Evolutionary conservation across 2,329 filamentous ascomycete species (phyloP).

Genomic region (Ophiostoma australiae): DNA sequence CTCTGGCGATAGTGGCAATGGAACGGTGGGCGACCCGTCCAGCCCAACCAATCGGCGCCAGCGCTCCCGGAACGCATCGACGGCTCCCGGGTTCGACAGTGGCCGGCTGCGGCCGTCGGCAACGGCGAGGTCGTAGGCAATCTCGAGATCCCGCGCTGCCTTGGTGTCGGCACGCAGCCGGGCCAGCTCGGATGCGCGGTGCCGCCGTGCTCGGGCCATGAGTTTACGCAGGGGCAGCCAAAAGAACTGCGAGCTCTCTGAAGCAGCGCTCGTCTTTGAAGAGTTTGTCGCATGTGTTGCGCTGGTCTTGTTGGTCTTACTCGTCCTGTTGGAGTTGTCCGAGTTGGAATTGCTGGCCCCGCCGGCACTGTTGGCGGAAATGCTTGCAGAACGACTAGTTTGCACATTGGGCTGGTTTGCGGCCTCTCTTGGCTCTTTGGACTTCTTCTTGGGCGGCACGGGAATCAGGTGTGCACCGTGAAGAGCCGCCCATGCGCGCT

Average conservation of each 20-base stretch:
- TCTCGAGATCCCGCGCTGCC: constrained; percentile 32
- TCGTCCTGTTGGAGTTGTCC: constrained; percentile 9
- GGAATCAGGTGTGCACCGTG: constrained; percentile 44
- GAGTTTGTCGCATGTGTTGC: neutral
- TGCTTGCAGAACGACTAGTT: neutral
- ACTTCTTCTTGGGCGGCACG: constrained; percentile 7
- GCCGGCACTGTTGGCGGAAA: neutral
- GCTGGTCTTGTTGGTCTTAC: constrained; percentile 25
- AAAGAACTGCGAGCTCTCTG: constrained; percentile 31
- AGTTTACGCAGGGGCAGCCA: constrained; percentile 42
- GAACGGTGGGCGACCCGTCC: neutral
- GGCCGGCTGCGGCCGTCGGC: constrained; percentile 33
- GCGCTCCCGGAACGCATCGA: constrained; percentile 32
- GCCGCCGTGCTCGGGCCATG: constrained; percentile 37
- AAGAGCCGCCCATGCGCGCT: constrained; percentile 46
- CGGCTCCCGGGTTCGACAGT: constrained; percentile 27
- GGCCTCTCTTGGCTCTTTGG: neutral
- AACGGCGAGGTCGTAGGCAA: constrained; percentile 30
- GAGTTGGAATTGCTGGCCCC: constrained; percentile 26
- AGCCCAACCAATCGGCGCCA: constrained; percentile 34
- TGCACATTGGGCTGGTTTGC: neutral
- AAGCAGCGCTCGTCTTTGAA: constrained; percentile 23
- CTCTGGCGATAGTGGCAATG: neutral
- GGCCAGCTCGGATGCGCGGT: constrained; percentile 37
- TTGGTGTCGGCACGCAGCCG: constrained; percentile 33